phyloP scores from a whole-genome alignment of 208 protist species.

The Borovskyia barvae region DNA sequence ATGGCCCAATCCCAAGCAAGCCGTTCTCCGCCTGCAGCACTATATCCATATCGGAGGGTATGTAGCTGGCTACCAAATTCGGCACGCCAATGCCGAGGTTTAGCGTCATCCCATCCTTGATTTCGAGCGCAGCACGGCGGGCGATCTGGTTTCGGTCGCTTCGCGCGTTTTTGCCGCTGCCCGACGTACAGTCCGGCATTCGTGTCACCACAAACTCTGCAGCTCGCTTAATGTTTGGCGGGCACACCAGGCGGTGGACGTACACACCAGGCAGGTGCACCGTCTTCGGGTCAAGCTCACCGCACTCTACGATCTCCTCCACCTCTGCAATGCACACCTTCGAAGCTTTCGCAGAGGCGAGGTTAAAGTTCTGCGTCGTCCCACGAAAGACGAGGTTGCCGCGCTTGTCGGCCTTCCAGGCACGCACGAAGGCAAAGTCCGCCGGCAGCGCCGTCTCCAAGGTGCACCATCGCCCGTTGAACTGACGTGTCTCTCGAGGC shows the following conservation, averaged over 20 bases:
- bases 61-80: slow-evolving; percentile 85
- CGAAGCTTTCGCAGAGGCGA: slow-evolving; percentile 66
- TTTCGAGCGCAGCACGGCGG: slow-evolving; percentile 87
- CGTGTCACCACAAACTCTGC: slow-evolving; percentile 22
- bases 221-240: background rate
- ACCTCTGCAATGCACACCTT: slow-evolving; percentile 93
- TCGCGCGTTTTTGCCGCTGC: slow-evolving; percentile 8
- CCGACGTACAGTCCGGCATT: background rate
- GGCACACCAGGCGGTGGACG: slow-evolving; percentile 78
- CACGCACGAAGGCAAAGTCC: slow-evolving; percentile 91
- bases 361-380: slow-evolving; percentile 94
- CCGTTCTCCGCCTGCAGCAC: slow-evolving; percentile 88
- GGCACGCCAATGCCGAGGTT: slow-evolving; percentile 96
- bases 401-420: slow-evolving; percentile 88
- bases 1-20: slow-evolving; percentile 87
- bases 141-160: slow-evolving; percentile 56
- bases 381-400: slow-evolving; percentile 70
- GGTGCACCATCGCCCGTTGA: slow-evolving; percentile 84
- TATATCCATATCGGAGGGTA: slow-evolving; percentile 68
- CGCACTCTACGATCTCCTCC: slow-evolving; percentile 91
- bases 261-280: slow-evolving; percentile 93
- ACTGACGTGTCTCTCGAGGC: slow-evolving; percentile 64
- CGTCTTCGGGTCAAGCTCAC: slow-evolving; percentile 74
- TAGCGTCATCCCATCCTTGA: slow-evolving; percentile 92
- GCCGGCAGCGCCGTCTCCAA: slow-evolving; percentile 87